Evolutionary conservation across 495 filamentous ascomycete species (phyloP), one percentile per base, ranked within the genome.

Genomic region (Penicillium lagena): DNA sequence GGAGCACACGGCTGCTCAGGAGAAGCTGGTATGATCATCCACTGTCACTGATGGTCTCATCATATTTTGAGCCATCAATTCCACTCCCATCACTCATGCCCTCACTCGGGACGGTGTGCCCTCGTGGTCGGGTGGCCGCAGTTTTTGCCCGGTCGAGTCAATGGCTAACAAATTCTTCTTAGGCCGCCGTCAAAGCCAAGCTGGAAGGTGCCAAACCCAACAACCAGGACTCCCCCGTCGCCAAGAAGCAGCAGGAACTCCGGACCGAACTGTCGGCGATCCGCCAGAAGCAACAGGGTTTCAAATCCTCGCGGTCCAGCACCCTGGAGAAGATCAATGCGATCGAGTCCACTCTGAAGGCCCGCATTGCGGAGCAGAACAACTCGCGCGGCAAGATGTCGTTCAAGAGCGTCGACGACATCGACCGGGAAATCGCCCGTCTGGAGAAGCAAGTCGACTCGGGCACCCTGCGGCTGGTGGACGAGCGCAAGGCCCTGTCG

Each of bases 401-500:
- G 15, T 97, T 84, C 78, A 95, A 89, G 78, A 86, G 69, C 48
- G 79, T 85, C 40, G 90, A 91, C 31, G 93, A 97, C 34, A 68
- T 97, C 39, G 89, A 97, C 62, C 73, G 71, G 14, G 80, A 89
- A 62, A 90, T 99, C 51, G 72, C 79, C 29, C 73, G 72, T 12
- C 80, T 96, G 37, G 88, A 96, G 43, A 82, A 81, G 65, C 77
- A 87, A 45, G 89, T 96, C 45, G 86, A 93, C 62, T 76, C 80
- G 39, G 89, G 90, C 37, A 85, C 76, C 50, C 86, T 97, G 83
- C 93, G 88, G 56, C 64, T 99, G 43, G 94, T 96, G 4, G 93
- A 97, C 48, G 94, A 97, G 79, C 91, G 87, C 77, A 96, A 95
- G 76, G 86, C 89, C 6, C 73, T 97, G 1, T 64, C 76, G 13